Evolutionary conservation across 2,329 filamentous ascomycete genomes (phyloP), one percentile per base, ranked within the genome.

Genomic region (Volutella citrinella): DNA sequence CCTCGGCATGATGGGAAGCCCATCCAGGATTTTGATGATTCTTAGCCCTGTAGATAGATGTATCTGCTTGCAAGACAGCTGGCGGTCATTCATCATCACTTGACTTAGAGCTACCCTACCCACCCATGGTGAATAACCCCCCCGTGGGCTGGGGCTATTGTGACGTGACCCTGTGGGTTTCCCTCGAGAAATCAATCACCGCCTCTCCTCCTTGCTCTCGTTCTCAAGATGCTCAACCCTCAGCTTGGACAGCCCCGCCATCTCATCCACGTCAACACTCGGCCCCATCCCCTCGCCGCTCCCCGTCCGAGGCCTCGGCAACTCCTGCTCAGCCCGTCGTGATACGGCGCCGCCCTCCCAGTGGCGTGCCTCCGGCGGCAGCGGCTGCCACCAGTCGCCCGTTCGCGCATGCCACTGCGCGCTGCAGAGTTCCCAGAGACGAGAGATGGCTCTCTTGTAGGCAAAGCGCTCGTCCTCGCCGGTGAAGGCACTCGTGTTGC

Each of bases 341-440:
- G 57, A 56, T 7, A 48, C 45, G 10, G 35, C 19, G 7, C 60
- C 57, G 7, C 60, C 59, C 53, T 87, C 84, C 84, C 84, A 88
- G 48, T 81, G 74, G 29, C 86, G 61, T 8, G 78, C 74, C 41
- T 84, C 78, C 1, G 57, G 43, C 1, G 80, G 74, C 23, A 89
- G 53, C 4, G 85, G 85, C 42, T 73, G 73, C 84, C 86, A 90
- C 84, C 85, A 90, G 7, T 69, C 63, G 5, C 73, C 75, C 5
- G 63, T 66, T 28, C 84, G 64, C 4, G 71, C 70, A 65, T 87
- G 87, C 86, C 86, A 91, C 41, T 74, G 67, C 22, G 68, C 69
- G 13, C 84, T 78, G 57, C 85, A 91, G 55, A 93, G 78, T 62
- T 93, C 85, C 86, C 85, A 93, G 4, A 93, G 64, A n/a, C 87